Conservation (phyloP, 139 green algal genomes). For the Tetradesmus obliquus region DNA sequence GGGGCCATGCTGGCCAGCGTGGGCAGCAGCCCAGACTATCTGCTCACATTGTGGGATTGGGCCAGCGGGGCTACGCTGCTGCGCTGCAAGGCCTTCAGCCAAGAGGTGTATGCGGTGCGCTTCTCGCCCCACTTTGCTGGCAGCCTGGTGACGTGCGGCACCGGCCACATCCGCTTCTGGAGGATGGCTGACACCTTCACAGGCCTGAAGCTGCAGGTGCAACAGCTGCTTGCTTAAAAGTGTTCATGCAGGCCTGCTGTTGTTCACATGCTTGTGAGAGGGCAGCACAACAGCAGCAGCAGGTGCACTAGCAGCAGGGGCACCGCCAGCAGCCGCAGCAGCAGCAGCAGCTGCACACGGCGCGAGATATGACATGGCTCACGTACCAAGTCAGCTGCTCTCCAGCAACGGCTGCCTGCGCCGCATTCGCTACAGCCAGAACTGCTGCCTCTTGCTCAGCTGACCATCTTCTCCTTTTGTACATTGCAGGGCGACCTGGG, state of each 20-base stretch:
- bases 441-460: not conserved
- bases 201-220: slow-evolving; percentile 87
- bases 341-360: too few relatives aligned
- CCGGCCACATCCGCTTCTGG: slow-evolving; percentile 92
- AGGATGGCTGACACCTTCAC: slow-evolving; percentile 91
- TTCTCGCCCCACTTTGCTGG: slow-evolving; percentile 80
- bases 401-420: not conserved
- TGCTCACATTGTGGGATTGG: slow-evolving; percentile 90
- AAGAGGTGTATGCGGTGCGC: slow-evolving; percentile 75
- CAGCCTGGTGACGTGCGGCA: slow-evolving; percentile 74
- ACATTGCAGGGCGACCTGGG: slow-evolving; percentile 75
- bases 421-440: too few relatives aligned
- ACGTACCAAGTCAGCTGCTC: not conserved
- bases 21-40: slow-evolving; percentile 80
- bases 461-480: not conserved
- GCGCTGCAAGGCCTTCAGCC: slow-evolving; percentile 83
- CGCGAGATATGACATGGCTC: too few relatives aligned
- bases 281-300: too few relatives aligned
- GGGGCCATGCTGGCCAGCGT: slow-evolving; percentile 83
- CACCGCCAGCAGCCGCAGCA: too few relatives aligned
- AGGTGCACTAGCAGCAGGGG: too few relatives aligned
- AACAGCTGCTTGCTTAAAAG: not conserved
- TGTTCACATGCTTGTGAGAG: too few relatives aligned
- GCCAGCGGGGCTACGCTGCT: slow-evolving; percentile 65
- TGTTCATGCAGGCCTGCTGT: not conserved